phyloP scores from a whole-genome alignment of 2,329 filamentous ascomycete species.

The Aspergillus aculeatinus region DNA sequence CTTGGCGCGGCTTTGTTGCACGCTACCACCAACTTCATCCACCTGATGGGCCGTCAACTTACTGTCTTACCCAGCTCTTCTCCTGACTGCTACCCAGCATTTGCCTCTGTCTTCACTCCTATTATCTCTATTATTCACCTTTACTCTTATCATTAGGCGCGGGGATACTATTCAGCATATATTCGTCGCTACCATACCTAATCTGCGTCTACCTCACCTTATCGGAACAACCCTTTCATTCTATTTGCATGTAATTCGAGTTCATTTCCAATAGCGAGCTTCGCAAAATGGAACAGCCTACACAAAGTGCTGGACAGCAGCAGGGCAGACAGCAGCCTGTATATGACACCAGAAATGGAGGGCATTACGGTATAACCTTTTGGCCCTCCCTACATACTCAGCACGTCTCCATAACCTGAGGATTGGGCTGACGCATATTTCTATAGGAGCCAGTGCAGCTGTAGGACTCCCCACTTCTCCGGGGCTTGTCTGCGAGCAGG shows the following conservation, averaged over 20 bases:
- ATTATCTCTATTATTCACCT: neutral
- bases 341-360: conserved; percentile 73
- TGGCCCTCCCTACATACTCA: neutral
- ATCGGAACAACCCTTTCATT: neutral
- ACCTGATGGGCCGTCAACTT: neutral
- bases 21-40: neutral
- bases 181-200: neutral
- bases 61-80: neutral
- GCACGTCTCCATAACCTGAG: neutral
- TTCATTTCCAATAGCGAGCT: neutral
- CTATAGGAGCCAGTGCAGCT: conserved; percentile 64
- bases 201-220: neutral
- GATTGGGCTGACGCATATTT: conserved; percentile 5
- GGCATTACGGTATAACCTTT: conserved; percentile 67
- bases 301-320: conserved; percentile 57
- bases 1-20: neutral
- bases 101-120: neutral
- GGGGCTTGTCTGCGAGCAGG: conserved; percentile 1
- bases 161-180: neutral
- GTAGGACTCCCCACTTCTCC: conserved; percentile 49
- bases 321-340: conserved; percentile 61
- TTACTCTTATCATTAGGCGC: neutral
- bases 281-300: conserved; percentile 55
- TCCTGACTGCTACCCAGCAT: neutral
- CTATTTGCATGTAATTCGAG: neutral